A percentile compares a stretch with the other conserved stretches of the same genome.
Conservation (phyloP, 176 grass and related monocot species). For the Pontederia paniculata region DNA sequence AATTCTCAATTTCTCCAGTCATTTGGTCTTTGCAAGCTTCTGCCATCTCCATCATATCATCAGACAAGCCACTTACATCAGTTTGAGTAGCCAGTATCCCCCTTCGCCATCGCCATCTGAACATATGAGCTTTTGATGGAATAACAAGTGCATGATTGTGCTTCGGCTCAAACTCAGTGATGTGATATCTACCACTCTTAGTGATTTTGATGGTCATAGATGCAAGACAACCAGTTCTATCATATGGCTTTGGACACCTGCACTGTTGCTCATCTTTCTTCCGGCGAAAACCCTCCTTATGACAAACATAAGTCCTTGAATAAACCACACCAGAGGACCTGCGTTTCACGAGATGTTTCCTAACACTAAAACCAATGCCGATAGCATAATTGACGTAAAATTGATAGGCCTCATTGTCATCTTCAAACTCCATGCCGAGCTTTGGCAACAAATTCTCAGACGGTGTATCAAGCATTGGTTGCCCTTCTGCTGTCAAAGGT, state of each 20-base stretch:
- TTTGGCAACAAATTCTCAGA: conserved; percentile 25
- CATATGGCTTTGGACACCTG: background rate
- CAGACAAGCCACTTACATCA: background rate
- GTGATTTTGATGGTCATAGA: conserved; percentile 25
- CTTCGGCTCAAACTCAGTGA: conserved; percentile 22
- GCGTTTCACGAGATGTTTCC: conserved; percentile 31
- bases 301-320: conserved; percentile 35
- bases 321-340: conserved; percentile 29
- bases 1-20: background rate
- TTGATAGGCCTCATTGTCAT: conserved; percentile 29
- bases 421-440: conserved; percentile 33
- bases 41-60: background rate
- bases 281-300: conserved; percentile 34
- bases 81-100: background rate
- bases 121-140: conserved; percentile 29
- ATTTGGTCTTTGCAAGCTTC: background rate
- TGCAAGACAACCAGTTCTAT: conserved; percentile 28
- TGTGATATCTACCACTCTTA: conserved; percentile 28
- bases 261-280: background rate
- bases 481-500: background rate
- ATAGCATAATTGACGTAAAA: conserved; percentile 31
- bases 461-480: background rate
- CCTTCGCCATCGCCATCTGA: conserved; percentile 14
- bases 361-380: conserved; percentile 30
- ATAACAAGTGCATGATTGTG: conserved; percentile 41